Evolutionary conservation across 2,329 filamentous ascomycete species (phyloP).

Genomic region (Sporothrix luriei): DNA sequence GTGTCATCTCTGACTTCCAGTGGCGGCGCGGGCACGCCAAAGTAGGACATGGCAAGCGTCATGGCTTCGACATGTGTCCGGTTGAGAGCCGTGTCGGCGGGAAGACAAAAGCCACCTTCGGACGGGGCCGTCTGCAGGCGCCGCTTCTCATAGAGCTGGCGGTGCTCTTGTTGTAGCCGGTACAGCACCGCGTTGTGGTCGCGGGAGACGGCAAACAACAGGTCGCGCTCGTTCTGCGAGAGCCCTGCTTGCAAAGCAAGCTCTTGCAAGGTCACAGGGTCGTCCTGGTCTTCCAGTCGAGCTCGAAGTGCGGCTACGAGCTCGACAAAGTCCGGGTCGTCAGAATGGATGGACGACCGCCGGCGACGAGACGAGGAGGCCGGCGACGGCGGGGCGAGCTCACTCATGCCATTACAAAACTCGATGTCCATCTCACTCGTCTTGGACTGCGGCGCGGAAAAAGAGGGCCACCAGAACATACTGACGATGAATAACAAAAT

Average conservation of each 20-base stretch:
- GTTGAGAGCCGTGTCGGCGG: not conserved
- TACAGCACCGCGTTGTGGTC: not conserved
- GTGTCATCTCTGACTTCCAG: not conserved
- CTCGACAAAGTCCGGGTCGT: slow-evolving; percentile 10
- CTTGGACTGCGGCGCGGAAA: not conserved
- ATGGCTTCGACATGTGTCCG: not conserved
- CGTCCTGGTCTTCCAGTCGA: not conserved
- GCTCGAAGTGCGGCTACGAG: slow-evolving; percentile 7
- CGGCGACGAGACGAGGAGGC: not conserved
- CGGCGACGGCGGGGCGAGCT: not conserved
- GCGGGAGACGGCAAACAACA: not conserved
- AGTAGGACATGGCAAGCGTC: slow-evolving; percentile 18
- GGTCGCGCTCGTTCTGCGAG: slow-evolving; percentile 22
- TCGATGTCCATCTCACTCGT: not conserved
- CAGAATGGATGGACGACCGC: not conserved
- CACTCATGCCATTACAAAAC: not conserved
- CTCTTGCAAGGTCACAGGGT: not conserved
- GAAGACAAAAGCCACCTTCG: not conserved
- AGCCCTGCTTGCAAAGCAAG: slow-evolving; percentile 8
- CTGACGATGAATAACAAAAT: not conserved
- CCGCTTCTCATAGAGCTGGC: not conserved
- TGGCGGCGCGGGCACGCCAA: not conserved
- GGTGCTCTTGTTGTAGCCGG: not conserved
- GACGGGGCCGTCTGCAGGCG: slow-evolving; percentile 5
- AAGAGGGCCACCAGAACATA: not conserved